Evolutionary conservation across 352 stramenopile species (phyloP).

Genomic region (Pythium aquatile): DNA sequence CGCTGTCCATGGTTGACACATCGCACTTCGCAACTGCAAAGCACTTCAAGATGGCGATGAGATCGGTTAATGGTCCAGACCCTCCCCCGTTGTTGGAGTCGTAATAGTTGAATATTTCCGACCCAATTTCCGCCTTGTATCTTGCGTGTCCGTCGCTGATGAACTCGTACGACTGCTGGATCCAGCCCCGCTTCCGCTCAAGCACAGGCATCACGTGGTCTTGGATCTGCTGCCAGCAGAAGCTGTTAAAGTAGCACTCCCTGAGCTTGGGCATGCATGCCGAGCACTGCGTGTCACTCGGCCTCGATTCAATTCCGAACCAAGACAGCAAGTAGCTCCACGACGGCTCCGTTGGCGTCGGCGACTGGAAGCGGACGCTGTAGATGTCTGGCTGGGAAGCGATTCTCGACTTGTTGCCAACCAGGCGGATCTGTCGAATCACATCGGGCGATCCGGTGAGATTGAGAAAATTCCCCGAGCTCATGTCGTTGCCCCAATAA

Average conservation of each 20-base stretch:
- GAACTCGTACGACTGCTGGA: neutral
- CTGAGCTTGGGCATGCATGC: neutral
- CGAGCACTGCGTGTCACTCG: neutral
- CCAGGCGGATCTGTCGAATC: no score
- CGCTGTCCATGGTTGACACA: neutral
- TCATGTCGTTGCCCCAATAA: neutral
- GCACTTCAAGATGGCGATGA: neutral
- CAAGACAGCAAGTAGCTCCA: neutral
- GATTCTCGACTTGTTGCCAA: no score
- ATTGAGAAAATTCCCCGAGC: neutral
- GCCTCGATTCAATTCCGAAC: neutral
- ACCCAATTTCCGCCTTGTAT: neutral
- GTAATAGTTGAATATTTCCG: neutral
- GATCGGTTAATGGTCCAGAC: no score
- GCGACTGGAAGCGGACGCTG: neutral
- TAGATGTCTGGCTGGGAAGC: neutral
- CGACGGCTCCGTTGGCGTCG: neutral
- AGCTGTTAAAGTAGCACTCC: neutral
- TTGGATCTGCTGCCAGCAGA: neutral
- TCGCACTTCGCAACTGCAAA: neutral
- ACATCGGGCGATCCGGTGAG: neutral
- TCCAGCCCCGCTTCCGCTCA: neutral
- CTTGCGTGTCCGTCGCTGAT: neutral
- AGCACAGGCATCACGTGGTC: neutral
- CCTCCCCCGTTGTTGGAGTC: no score